Evolutionary conservation across 345 rosid species (phyloP), one percentile per base, ranked within the genome.

Genomic region (Diplotaxis tenuifolia): DNA sequence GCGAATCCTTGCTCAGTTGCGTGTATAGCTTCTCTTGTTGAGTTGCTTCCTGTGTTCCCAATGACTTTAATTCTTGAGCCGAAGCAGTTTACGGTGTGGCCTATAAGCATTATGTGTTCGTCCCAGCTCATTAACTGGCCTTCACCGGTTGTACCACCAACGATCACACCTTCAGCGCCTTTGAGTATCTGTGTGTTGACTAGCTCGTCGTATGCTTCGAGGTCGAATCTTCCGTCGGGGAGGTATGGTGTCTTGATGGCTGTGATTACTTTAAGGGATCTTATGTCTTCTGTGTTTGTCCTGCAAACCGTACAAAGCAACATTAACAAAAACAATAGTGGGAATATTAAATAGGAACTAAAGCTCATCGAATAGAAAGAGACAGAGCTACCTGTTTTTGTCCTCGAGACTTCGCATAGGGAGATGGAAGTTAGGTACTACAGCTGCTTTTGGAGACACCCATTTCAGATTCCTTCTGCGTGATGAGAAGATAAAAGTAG

Each of bases 61-160:
- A 94, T 85, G 36, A 91, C 95, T 80, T 88, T 91, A 72, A 91
- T 75, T 6, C 81, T 84, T 38, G 83, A 84, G 1, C 97, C 97
- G 52, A 88, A 94, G 69, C 89, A 92, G 29, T 87, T 84, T 3
- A 91, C 97, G 0, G 93, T 94, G 72, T 89, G 97, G 40, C 93
- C 95, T 52, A 94, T 94, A 58, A 91, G 96, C 93, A 85, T 89
- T 69, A 91, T 86, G 77, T 94, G 97, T 56, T 94, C 97, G 20
- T 94, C 97, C 98, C 97, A 91, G 78, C 95, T 89, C 96, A 91
- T 94, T 52, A 91, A 65, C 20, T 91, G 97, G 11, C 98, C 98
- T 80, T 94, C 98, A 28, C 96, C 98, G 0, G 98, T 92, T 56
- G 95, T 89, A 55, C 97, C 98, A 7, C 96, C 96, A 42, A 94